Base-by-base conservation (phyloP, 768 basidiomycete species). In the Leccinellum rugosiceps region DNA sequence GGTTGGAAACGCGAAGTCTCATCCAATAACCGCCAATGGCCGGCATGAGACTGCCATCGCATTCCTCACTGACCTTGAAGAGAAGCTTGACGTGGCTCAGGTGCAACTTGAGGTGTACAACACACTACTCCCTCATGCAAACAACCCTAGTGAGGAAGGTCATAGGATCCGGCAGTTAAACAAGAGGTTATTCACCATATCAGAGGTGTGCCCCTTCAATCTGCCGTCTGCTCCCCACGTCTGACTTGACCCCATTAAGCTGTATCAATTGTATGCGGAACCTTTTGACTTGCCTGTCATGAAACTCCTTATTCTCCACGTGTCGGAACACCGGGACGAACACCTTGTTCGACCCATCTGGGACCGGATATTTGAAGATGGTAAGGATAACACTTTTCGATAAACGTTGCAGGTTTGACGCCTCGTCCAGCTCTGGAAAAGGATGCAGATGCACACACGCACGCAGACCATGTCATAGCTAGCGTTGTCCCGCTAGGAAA, bases 1-100 rank as follows among this genome's bases (percentile, higher is more conserved):
- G 1, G 89, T 98, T 44, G 90, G 92, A 53, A 97, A 98, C 67
- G 96, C 94, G 51, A 98, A 98, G 74, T 96, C 96, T 15, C 92
- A 95, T 68, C 89, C 92, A 1, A 82, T 92, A 9, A 87, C 92
- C 19, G 78, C 82, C 17, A 81, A 84, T 30, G 88, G 89, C 10
- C 79, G 83, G 57, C 89, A 94, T 63, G 91, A 94, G 69, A 88
- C 87, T 30, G 92, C 92, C n/a, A 92, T 98, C 50, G 88, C 92
- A 50, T 97, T 98, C 78, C 81, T 96, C n/a, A 92, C 89, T 19
- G 41, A 47, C 63, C 78, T 97, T 19, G 95, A 98, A 76, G 97
- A 99, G 73, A 94, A 94, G 69, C 82, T 98, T 13, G 97, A 99
- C 45, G 97, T 99, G 25, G 92, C 94, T 6, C 90, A 96, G 74